Conservation (phyloP, 1,139 yeast genomes). For the Blastobotrys petasosporus region DNA sequence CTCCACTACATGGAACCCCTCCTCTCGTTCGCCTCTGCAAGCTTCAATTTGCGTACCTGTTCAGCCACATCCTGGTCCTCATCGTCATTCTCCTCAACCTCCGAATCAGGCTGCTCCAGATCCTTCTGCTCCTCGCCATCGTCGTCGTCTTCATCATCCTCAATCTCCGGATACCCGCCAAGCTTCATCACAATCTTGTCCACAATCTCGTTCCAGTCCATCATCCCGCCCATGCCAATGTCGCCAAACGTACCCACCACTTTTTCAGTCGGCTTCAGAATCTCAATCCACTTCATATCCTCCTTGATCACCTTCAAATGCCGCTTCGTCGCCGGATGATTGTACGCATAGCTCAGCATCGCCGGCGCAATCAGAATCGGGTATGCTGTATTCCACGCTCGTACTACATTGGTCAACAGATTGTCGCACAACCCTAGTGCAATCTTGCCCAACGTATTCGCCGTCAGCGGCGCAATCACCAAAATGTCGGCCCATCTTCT, state of each 20-base stretch:
- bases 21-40: not conserved
- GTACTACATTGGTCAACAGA: constrained; percentile 73
- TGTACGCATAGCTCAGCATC: constrained; percentile 87
- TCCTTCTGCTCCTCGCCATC: constrained; percentile 43
- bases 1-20: too few species aligned
- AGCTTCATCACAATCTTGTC: constrained; percentile 73
- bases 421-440: constrained; percentile 89
- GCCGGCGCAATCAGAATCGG: constrained; percentile 90
- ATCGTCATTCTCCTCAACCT: constrained; percentile 17
- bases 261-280: constrained; percentile 85
- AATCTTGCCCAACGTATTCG: constrained; percentile 84
- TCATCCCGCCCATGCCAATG: constrained; percentile 96
- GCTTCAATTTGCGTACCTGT: constrained; percentile 3
- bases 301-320: constrained; percentile 70
- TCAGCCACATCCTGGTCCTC: constrained; percentile 14
- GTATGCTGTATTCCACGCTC: constrained; percentile 89
- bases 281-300: constrained; percentile 88
- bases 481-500: constrained; percentile 95
- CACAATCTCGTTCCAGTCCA: constrained; percentile 92
- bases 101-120: constrained; percentile 31
- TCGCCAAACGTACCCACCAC: constrained; percentile 92
- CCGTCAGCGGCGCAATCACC: constrained; percentile 82
- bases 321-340: constrained; percentile 78
- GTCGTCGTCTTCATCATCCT: constrained; percentile 69
- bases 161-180: constrained; percentile 89